Conservation (phyloP, 1,284 basidiomycete species). For the Pseudozyma pruni region DNA sequence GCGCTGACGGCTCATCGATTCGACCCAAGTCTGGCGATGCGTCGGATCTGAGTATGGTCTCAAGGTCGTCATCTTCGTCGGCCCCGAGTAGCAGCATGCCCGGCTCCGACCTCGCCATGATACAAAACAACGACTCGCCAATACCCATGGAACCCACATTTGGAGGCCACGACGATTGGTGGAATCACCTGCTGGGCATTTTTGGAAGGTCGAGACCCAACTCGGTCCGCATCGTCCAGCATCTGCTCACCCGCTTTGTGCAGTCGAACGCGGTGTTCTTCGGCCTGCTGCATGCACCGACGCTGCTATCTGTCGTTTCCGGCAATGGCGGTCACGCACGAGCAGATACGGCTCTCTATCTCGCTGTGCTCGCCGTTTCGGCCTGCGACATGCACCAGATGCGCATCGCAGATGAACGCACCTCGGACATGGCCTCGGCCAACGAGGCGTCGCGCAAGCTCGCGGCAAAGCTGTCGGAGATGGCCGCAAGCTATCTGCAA, state of each 20-base stretch:
- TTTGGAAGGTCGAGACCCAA: slow-evolving; percentile 21
- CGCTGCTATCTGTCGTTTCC: slow-evolving; percentile 31
- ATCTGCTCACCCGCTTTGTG: slow-evolving; percentile 42
- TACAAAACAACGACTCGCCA: slow-evolving; percentile 32
- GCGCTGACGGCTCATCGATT: not conserved
- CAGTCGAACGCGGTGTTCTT: slow-evolving; percentile 56
- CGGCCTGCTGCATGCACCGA: slow-evolving; percentile 45
- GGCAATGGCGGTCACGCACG: slow-evolving; percentile 16
- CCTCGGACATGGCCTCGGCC: slow-evolving; percentile 39
- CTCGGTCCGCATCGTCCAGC: slow-evolving; percentile 23
- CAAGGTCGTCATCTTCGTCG: not conserved
- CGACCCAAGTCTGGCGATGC: not conserved
- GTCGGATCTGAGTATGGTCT: not conserved
- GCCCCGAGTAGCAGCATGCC: slow-evolving; percentile 39
- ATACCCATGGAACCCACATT: slow-evolving; percentile 35
- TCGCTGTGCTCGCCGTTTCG: slow-evolving; percentile 45
- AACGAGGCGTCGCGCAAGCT: slow-evolving; percentile 32
- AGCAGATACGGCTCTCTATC: slow-evolving; percentile 46
- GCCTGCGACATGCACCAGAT: slow-evolving; percentile 47
- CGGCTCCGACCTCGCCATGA: slow-evolving; percentile 49
- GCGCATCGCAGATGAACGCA: slow-evolving; percentile 32
- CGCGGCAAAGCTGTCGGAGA: slow-evolving; percentile 16
- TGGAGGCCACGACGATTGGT: slow-evolving; percentile 31
- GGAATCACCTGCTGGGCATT: slow-evolving; percentile 25
- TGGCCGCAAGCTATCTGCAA: slow-evolving; percentile 43